These are phyloP conservation scores for Colletotrichum echinochloae DNA, from an alignment of 2,329 filamentous ascomycete species.

Conservation along the genomic window DNA sequence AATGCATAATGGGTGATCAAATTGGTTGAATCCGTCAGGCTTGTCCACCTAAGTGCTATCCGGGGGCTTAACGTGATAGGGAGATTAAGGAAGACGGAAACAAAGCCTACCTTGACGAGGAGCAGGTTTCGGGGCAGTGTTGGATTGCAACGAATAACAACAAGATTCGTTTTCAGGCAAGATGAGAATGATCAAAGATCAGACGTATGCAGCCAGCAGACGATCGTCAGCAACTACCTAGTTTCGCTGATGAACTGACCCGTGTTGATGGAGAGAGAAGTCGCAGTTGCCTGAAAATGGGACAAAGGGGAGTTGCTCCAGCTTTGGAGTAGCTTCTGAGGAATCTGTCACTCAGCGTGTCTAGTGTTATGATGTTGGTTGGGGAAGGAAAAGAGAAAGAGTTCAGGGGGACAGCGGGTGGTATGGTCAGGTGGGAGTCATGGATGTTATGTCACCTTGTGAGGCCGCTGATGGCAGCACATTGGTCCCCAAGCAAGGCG, in stretches of 20 bases:
- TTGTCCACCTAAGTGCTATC: neutral
- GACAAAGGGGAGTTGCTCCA: conserved; percentile 17
- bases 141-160: neutral
- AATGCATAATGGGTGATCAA: neutral
- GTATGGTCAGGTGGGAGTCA: conserved; percentile 42
- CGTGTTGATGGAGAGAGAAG: neutral
- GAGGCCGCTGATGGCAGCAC: conserved; percentile 32
- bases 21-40: neutral
- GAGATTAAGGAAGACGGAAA: neutral
- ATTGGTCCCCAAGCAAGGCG: conserved; percentile 40
- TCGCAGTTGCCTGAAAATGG: neutral
- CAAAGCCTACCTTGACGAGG: conserved; percentile 13
- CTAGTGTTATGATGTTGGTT: neutral
- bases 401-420: neutral
- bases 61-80: neutral
- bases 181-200: neutral
- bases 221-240: conserved; percentile 6
- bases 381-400: conserved; percentile 17
- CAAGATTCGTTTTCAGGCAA: neutral
- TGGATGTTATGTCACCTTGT: conserved; percentile 44
- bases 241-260: conserved; percentile 10
- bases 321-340: conserved; percentile 22
- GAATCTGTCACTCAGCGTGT: conserved; percentile 22
- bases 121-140: neutral
- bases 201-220: conserved; percentile 1